These are phyloP conservation scores for Kodamaea sp. DNA, from an alignment of 1,139 yeast species.

Conservation along the genomic window DNA sequence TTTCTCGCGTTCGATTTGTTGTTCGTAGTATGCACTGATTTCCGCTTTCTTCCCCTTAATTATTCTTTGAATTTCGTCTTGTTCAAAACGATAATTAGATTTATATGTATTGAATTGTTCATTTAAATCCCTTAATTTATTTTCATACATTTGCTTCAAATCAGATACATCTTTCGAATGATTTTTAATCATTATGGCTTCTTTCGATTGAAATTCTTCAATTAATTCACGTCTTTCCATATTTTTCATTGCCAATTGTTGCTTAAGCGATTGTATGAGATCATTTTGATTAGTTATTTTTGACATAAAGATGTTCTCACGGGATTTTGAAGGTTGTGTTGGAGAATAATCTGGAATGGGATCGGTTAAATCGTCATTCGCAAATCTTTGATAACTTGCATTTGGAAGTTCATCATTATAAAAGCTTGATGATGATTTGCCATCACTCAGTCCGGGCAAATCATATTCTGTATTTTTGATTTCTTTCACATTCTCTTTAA, in stretches of 20 bases:
- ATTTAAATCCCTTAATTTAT: too few species aligned
- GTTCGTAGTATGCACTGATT: too few species aligned
- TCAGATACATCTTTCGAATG: constrained; percentile 4
- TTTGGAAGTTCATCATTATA: neutral
- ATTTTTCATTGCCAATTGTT: constrained; percentile 8
- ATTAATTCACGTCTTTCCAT: constrained; percentile 12
- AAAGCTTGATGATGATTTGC: neutral
- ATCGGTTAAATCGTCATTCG: constrained; percentile 4
- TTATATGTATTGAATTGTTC: too few species aligned
- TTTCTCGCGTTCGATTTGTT: too few species aligned
- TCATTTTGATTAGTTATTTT: constrained; percentile 7
- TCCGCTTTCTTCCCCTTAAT: too few species aligned
- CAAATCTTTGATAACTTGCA: neutral
- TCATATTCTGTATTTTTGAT: constrained; percentile 13
- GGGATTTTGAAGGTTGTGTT: neutral
- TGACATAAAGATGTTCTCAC: constrained; percentile 1
- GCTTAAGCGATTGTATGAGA: constrained; percentile 4
- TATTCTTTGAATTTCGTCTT: too few species aligned
- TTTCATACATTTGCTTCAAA: neutral
- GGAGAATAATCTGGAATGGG: constrained; percentile 5
- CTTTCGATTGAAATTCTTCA: constrained; percentile 14
- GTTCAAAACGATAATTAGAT: too few species aligned
- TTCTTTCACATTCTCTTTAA: constrained; percentile 14
- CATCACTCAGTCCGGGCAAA: constrained; percentile 8
- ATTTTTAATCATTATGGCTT: constrained; percentile 9